Evolutionary conservation across 306 rosid genomes (phyloP).

Genomic region (Cucumis cinereus): DNA sequence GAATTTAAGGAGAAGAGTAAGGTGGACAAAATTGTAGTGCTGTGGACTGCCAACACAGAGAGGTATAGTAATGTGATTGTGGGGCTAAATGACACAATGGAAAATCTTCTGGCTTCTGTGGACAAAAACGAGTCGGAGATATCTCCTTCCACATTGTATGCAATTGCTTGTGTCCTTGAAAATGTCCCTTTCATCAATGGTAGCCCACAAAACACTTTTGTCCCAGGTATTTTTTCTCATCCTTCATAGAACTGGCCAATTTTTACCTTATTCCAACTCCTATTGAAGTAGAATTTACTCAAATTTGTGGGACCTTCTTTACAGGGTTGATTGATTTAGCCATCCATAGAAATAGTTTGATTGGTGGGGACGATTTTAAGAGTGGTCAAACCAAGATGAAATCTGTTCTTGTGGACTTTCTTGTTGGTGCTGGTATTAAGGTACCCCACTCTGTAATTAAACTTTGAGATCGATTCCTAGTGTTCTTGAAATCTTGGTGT

Average conservation of each 20-base stretch:
- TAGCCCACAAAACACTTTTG: conserved; percentile 97
- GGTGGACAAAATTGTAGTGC: conserved; percentile 83
- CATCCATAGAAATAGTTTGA: conserved; percentile 60
- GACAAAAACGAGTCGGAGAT: conserved; percentile 88
- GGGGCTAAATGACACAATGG: conserved; percentile 77
- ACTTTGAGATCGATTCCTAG: not conserved
- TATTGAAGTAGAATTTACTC: not conserved
- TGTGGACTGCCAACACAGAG: conserved; percentile 99
- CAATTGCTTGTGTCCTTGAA: conserved; percentile 74
- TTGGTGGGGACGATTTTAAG: conserved; percentile 97
- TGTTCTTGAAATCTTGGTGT: not conserved
- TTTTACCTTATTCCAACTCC: not conserved
- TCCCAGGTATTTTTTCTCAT: conserved; percentile 43
- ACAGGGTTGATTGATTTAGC: conserved; percentile 86
- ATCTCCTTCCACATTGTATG: conserved; percentile 90
- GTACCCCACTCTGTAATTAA: conserved; percentile 15
- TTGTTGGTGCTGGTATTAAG: conserved; percentile 99
- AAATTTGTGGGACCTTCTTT: not conserved
- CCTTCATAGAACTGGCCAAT: not conserved
- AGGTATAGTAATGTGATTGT: conserved; percentile 75
- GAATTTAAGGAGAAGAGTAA: conserved; percentile 76
- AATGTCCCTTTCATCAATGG: conserved; percentile 89
- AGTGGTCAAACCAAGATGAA: conserved; percentile 99
- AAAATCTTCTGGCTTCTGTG: conserved; percentile 62
- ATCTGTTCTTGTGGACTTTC: conserved; percentile 94